Evolutionary conservation across 768 basidiomycete genomes (phyloP).

Genomic region (Lactarius akahatsu): DNA sequence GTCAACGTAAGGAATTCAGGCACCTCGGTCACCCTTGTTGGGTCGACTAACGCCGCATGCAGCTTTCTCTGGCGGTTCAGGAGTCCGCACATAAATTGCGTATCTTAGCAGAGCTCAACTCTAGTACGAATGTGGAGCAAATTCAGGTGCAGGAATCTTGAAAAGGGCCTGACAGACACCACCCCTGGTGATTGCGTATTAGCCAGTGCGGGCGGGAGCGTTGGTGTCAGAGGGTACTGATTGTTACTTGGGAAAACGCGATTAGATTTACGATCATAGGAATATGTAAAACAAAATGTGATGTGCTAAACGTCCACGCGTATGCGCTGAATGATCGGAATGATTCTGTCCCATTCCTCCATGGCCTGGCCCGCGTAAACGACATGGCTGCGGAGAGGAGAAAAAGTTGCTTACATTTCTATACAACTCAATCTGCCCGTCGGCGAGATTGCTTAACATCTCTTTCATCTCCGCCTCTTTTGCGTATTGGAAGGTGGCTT

Average conservation of each 20-base stretch:
- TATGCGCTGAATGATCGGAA: slow-evolving; percentile 91
- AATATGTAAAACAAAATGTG: slow-evolving; percentile 24
- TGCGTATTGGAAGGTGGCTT: slow-evolving; percentile 82
- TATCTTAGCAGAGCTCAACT: slow-evolving; percentile 22
- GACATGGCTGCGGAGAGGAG: slow-evolving; percentile 11
- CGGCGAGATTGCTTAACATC: slow-evolving; percentile 82
- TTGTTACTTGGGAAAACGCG: slow-evolving; percentile 9
- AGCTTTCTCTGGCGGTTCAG: slow-evolving; percentile 78
- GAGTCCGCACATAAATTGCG: slow-evolving; percentile 72
- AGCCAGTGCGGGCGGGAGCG: neutral
- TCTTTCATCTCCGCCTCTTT: slow-evolving; percentile 98
- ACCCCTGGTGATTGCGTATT: neutral
- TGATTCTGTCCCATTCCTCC: slow-evolving; percentile 97
- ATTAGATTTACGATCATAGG: slow-evolving; percentile 23
- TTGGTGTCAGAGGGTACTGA: neutral
- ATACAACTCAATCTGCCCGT: slow-evolving; percentile 95
- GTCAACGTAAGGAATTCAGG: slow-evolving; percentile 55
- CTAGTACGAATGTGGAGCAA: slow-evolving; percentile 30
- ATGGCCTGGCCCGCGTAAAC: slow-evolving; percentile 56
- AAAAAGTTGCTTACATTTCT: slow-evolving; percentile 59
- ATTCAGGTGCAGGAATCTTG: neutral
- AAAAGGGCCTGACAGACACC: neutral
- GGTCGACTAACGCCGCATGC: neutral
- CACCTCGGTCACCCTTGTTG: neutral
- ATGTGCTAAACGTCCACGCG: slow-evolving; percentile 76